Percentiles rank a stretch among this genome's conserved stretches.
Conservation (phyloP, 2,329 filamentous ascomycete genomes). For the Byssoonygena ceratinophila region DNA sequence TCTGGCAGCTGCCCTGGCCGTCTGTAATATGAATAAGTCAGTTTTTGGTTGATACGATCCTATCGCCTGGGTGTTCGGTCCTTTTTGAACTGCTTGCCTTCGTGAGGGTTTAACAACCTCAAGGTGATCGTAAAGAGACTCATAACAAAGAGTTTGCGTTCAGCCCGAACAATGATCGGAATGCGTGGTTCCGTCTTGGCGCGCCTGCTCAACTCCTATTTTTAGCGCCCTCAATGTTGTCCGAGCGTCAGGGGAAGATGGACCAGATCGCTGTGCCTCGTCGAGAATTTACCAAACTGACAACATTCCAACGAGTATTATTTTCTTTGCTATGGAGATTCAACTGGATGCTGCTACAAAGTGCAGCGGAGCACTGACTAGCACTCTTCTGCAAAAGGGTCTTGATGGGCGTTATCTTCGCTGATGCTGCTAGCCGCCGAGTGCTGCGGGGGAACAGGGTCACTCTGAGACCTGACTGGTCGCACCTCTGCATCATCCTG, state of each 20-base stretch:
- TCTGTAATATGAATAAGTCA: too few species aligned
- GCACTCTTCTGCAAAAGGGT: not conserved
- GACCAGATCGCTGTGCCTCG: too few species aligned
- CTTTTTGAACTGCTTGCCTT: too few species aligned
- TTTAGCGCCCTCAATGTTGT: not conserved
- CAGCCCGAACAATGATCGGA: not conserved
- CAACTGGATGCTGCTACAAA: not conserved
- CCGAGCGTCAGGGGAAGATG: not conserved
- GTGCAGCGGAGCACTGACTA: not conserved
- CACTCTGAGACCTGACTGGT: conserved; percentile 11
- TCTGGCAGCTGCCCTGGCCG: too few species aligned
- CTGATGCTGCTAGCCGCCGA: not conserved
- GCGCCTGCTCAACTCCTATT: not conserved
- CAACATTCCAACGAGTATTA: not conserved
- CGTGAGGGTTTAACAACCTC: too few species aligned
- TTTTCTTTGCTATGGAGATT: not conserved
- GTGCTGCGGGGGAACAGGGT: not conserved
- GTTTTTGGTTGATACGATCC: too few species aligned
- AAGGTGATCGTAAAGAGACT: too few species aligned
- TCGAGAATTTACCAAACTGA: not conserved
- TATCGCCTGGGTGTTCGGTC: too few species aligned
- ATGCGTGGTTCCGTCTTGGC: not conserved
- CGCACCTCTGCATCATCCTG: conserved; percentile 10
- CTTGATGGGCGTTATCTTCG: not conserved
- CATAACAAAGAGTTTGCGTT: not conserved